Conservation (phyloP, 2,329 filamentous ascomycete genomes). For the Alternaria ventricosa region DNA sequence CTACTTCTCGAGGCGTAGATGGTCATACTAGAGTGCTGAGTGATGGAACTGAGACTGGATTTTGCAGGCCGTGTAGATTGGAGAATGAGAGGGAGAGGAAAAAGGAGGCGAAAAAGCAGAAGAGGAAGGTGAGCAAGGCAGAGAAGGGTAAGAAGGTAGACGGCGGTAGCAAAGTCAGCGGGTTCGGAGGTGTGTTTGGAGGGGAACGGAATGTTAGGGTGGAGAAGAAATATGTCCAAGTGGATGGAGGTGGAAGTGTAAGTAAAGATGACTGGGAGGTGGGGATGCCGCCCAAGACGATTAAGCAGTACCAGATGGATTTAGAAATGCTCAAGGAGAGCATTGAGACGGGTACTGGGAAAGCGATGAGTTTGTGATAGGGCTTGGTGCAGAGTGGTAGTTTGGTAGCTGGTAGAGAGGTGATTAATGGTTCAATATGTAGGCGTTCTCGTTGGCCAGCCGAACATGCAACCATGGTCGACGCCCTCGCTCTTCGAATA, state of each 20-base stretch:
- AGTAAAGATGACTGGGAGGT: background rate
- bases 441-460: background rate
- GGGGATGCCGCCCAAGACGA: background rate
- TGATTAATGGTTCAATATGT: background rate
- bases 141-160: background rate
- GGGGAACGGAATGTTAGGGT: background rate
- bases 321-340: background rate
- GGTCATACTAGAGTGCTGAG: background rate
- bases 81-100: background rate
- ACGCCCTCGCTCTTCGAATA: background rate
- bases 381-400: background rate
- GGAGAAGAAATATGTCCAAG: background rate
- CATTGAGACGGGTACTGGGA: background rate
- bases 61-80: background rate
- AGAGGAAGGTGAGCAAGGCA: background rate
- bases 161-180: background rate
- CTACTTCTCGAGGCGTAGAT: background rate
- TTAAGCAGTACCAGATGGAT: background rate
- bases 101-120: background rate
- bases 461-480: background rate
- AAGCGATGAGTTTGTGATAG: background rate
- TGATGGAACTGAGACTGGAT: background rate
- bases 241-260: background rate
- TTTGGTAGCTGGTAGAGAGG: background rate
- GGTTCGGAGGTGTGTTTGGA: background rate